A percentile compares a stretch with the other conserved stretches of the same genome.
phyloP scores from a whole-genome alignment of 179 eudicot genomes.

The Heliamphora pulchella region DNA sequence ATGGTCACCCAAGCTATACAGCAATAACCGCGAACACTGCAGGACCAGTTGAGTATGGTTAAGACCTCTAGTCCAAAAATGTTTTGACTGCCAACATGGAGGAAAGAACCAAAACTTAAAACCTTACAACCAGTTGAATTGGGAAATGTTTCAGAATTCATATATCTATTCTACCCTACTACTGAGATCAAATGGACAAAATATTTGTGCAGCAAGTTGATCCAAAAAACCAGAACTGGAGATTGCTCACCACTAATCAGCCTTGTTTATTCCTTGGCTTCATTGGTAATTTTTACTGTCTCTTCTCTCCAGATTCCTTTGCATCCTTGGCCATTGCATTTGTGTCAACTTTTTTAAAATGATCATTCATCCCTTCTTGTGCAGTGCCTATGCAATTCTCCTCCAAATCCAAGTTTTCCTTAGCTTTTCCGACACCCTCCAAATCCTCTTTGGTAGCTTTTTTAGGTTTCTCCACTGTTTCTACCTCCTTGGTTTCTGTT shows the following conservation, averaged over 20 bases:
- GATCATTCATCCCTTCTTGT: not conserved
- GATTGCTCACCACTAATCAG: slow-evolving; percentile 4
- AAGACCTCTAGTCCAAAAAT: not conserved
- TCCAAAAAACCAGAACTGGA: not conserved
- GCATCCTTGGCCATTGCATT: not conserved
- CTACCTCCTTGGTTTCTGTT: slow-evolving; percentile 26
- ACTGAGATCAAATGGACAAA: not conserved
- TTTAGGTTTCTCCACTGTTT: slow-evolving; percentile 20
- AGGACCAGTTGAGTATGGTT: slow-evolving; percentile 3
- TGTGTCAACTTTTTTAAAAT: not conserved
- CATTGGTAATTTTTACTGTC: not conserved
- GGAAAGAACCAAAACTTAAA: not conserved
- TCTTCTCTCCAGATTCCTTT: slow-evolving; percentile 16
- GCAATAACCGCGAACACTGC: not conserved
- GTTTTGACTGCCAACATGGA: not conserved
- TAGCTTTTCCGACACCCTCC: slow-evolving; percentile 10
- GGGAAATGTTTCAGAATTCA: not conserved
- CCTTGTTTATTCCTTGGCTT: slow-evolving; percentile 3
- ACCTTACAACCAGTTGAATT: not conserved
- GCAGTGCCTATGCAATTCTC: not conserved
- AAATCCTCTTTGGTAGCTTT: slow-evolving; percentile 7
- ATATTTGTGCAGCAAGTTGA: not conserved
- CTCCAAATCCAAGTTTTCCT: not conserved
- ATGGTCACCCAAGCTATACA: not conserved
- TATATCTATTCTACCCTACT: not conserved